These are phyloP conservation scores for Martiniozyma asiatica DNA, from an alignment of 1,139 yeast genomes.

Conservation along the genomic window DNA sequence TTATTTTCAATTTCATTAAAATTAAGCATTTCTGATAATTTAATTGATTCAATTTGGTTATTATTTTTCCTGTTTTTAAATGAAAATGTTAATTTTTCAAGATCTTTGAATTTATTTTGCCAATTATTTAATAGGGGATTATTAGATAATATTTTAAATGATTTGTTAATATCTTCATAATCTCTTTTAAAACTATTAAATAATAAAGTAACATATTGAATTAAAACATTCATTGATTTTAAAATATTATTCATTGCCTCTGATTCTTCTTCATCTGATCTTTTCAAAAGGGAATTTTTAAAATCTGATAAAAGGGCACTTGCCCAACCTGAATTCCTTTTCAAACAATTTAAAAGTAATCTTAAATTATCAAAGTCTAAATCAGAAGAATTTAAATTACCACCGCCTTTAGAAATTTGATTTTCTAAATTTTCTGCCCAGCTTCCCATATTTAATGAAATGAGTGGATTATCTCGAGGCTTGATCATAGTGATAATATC, in stretches of 20 bases:
- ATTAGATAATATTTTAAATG: slow-evolving; percentile 32
- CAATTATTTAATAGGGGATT: slow-evolving; percentile 40
- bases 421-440: no score
- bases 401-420: no score
- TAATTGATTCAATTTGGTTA: slow-evolving; percentile 12
- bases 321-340: slow-evolving; percentile 41
- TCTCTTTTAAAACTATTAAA: slow-evolving; percentile 31
- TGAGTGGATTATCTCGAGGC: slow-evolving; percentile 34
- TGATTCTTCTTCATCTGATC: slow-evolving; percentile 10
- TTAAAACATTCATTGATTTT: slow-evolving; percentile 41
- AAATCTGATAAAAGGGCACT: slow-evolving; percentile 37
- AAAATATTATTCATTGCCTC: slow-evolving; percentile 29
- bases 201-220: slow-evolving; percentile 45
- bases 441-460: slow-evolving; percentile 1
- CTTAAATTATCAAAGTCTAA: slow-evolving; percentile 19
- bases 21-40: slow-evolving; percentile 22
- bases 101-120: slow-evolving; percentile 30
- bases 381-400: slow-evolving; percentile 17
- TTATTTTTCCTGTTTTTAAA: slow-evolving; percentile 11
- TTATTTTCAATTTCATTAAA: slow-evolving; percentile 17
- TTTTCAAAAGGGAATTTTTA: slow-evolving; percentile 18
- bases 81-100: slow-evolving; percentile 29
- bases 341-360: slow-evolving; percentile 24
- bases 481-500: slow-evolving; percentile 25
- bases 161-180: slow-evolving; percentile 37